phyloP scores from a whole-genome alignment of 176 grass and related monocot genomes.

The Aegilops tauschii region DNA sequence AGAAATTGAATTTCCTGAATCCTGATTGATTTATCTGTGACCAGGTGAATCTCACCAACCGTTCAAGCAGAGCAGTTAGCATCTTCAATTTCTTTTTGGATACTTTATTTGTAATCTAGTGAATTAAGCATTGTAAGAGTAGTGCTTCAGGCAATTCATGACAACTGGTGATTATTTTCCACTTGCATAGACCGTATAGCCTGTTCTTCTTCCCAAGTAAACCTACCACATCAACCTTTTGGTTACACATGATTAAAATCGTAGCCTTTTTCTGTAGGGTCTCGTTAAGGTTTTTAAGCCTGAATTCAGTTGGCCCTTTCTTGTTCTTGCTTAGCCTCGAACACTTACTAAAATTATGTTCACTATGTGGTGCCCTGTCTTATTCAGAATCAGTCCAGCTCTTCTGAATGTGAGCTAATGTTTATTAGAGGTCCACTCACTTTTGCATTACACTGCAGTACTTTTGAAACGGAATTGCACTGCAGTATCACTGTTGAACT shows the following conservation, averaged over 20 bases:
- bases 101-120: neutral
- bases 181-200: neutral
- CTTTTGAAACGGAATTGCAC: neutral
- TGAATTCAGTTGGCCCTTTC: neutral
- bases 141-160: neutral
- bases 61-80: neutral
- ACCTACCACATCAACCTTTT: neutral
- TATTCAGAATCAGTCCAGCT: neutral
- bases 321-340: neutral
- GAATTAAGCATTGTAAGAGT: neutral
- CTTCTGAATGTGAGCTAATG: neutral
- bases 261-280: neutral
- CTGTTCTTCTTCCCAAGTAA: too few species aligned
- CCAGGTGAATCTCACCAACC: neutral
- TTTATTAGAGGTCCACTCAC: neutral
- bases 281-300: neutral
- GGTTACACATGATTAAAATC: neutral
- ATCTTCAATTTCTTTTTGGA: constrained; percentile 4
- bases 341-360: neutral
- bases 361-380: neutral
- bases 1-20: neutral
- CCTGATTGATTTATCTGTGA: neutral
- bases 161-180: neutral
- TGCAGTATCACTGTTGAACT: neutral
- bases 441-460: neutral